These are phyloP conservation scores for Fusarium nematophilum DNA, from an alignment of 2,329 filamentous ascomycete species.

Conservation along the genomic window DNA sequence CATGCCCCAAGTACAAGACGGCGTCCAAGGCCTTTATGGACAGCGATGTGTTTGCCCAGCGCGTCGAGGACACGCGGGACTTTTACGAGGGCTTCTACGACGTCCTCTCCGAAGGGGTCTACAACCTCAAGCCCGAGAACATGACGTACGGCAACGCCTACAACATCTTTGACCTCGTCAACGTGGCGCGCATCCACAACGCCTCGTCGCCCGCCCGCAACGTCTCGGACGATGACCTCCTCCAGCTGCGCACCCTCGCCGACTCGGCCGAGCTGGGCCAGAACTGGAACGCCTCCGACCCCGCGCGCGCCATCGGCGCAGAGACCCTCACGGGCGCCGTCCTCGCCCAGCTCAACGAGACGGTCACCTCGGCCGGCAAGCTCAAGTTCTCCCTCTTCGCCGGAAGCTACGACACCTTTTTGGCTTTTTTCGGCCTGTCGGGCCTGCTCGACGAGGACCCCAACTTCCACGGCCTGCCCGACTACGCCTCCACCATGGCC, in stretches of 20 bases:
- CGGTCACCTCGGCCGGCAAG: conserved; percentile 43
- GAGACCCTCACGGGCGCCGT: conserved; percentile 47
- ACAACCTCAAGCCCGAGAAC: conserved; percentile 46
- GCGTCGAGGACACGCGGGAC: conserved; percentile 42
- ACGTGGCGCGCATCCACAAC: conserved; percentile 50
- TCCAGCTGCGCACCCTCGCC: conserved; percentile 48
- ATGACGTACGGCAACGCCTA: conserved; percentile 51
- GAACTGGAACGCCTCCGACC: conserved; percentile 47
- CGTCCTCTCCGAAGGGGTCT: conserved; percentile 44
- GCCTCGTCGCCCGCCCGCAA: conserved; percentile 45
- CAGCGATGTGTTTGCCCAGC: conserved; percentile 43
- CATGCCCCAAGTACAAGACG: conserved; percentile 44
- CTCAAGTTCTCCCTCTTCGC: conserved; percentile 50
- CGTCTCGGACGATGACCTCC: conserved; percentile 47
- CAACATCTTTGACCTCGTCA: conserved; percentile 51
- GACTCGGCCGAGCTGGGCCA: conserved; percentile 48
- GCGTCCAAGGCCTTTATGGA: conserved; percentile 44
- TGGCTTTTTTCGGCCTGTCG: conserved; percentile 49
- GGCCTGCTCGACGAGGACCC: conserved; percentile 42
- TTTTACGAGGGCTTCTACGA: conserved; percentile 49
- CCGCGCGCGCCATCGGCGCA: conserved; percentile 46
- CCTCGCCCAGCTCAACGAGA: conserved; percentile 47
- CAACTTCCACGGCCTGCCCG: conserved; percentile 49
- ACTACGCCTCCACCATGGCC: conserved; percentile 51
- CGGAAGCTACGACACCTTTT: conserved; percentile 51